Evolutionary conservation across 306 rosid genomes (phyloP), one percentile per base, ranked within the genome.

Genomic region (Malus orientalis): DNA sequence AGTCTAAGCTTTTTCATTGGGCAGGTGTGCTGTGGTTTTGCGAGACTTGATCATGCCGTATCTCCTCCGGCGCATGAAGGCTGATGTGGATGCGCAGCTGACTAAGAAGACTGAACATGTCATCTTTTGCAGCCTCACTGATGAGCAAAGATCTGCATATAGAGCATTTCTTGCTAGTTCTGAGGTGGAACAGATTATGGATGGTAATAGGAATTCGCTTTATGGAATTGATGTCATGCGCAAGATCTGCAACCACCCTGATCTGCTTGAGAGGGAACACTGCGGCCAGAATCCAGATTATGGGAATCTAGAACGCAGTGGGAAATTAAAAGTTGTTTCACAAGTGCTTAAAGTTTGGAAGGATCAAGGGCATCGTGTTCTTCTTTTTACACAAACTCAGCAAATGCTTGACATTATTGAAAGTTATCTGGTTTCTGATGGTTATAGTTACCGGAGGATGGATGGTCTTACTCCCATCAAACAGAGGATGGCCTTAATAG

Each of bases 61-160:
- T 86, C 99, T 95, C 78, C 99, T 95, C 73, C 89, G 97, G 25
- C 90, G 99, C 30, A 90, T 95, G 99, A 95, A 95, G 88, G 97
- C 87, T 60, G 99, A 95, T 85, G 99, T 92, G 78, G 85, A 90
- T 88, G 97, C 92, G 44, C 97, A 88, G 11, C 95, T 95, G 83
- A 81, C 99, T n/a, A 95, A 95, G 87, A 95, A 92, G 86, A 92
- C 97, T 29, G 99, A 95, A 83, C 99, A 95, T 81, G 99, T 95
- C 78, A 90, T 92, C 67, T 95, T 95, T 85, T 95, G 99, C 82
- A 92, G 99, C 69, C 97, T 95, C 76, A 87, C 93, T 59, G 25
- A 85, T 42, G 97, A 95, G 79, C 98, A 95, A 87, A 82, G 90
- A 81, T 87, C 97, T 82, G 86, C 88, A 13, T 95, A 92, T 83